These are phyloP conservation scores for Mucor irregularis DNA, from an alignment of 371 early-diverging fungal species.

Conservation along the genomic window DNA sequence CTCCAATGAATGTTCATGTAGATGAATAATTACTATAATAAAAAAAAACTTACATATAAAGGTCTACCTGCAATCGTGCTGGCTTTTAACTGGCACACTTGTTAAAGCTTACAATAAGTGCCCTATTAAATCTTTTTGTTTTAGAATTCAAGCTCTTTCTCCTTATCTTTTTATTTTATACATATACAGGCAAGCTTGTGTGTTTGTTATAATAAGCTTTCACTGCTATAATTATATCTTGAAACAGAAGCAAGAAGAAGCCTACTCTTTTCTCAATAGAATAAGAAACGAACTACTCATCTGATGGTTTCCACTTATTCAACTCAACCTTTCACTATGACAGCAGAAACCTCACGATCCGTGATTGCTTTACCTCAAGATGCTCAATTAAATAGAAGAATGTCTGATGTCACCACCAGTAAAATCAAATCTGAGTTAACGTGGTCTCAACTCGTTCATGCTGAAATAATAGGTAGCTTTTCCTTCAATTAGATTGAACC, in stretches of 20 bases:
- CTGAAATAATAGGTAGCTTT: slow-evolving; percentile 68
- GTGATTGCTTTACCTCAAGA: not conserved
- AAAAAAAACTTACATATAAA: too few species aligned
- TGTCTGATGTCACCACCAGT: not conserved
- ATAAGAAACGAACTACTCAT: not conserved
- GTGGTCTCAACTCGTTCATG: slow-evolving; percentile 79
- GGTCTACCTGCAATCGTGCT: too few species aligned
- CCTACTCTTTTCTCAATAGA: not conserved
- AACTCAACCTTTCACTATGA: slow-evolving; percentile 8
- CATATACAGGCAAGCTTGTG: too few species aligned
- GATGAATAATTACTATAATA: slow-evolving; percentile 1
- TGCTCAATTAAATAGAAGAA: not conserved
- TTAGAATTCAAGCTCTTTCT: not conserved
- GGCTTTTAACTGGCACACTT: slow-evolving; percentile 3
- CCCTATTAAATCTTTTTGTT: not conserved
- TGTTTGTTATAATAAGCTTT: too few species aligned
- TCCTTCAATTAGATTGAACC: too few species aligned
- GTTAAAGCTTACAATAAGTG: not conserved
- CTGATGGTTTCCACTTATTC: slow-evolving; percentile 12
- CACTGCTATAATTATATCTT: too few species aligned
- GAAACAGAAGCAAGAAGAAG: too few species aligned
- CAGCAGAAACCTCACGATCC: slow-evolving; percentile 6
- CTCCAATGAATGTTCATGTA: slow-evolving; percentile 29
- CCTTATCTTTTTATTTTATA: not conserved
- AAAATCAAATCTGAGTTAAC: slow-evolving; percentile 56